Percentiles rank a stretch among this genome's conserved stretches.
Evolutionary conservation across 2,329 filamentous ascomycete genomes (phyloP).

Genomic region (Fusarium torulosum): DNA sequence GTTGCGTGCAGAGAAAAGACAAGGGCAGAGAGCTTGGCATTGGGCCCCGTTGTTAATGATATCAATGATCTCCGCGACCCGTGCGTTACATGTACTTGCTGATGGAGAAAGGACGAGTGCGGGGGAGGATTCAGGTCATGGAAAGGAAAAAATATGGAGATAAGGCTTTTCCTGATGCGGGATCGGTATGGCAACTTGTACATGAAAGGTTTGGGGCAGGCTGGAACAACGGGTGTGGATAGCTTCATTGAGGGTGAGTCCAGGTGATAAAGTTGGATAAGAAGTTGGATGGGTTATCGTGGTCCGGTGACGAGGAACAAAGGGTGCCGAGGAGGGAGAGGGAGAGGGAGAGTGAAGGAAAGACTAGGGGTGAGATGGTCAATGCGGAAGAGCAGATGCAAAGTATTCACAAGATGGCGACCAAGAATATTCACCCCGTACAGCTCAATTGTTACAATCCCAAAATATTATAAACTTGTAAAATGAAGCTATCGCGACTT

Average conservation of each 20-base stretch:
- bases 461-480: neutral
- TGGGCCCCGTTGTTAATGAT: slow-evolving; percentile 11
- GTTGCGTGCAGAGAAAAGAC: slow-evolving; percentile 31
- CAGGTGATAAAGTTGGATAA: slow-evolving; percentile 13
- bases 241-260: slow-evolving; percentile 20
- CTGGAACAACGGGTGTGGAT: slow-evolving; percentile 26
- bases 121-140: too few species aligned
- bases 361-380: slow-evolving; percentile 10
- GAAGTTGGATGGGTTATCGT: neutral
- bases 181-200: slow-evolving; percentile 37
- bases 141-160: slow-evolving; percentile 17
- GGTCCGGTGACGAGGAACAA: slow-evolving; percentile 19
- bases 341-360: neutral
- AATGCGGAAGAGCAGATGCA: neutral
- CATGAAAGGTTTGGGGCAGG: slow-evolving; percentile 34
- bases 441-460: neutral
- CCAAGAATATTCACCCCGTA: neutral
- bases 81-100: slow-evolving; percentile 1
- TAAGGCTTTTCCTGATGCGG: slow-evolving; percentile 38
- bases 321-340: neutral
- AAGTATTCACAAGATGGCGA: neutral
- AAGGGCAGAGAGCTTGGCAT: too few species aligned
- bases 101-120: slow-evolving; percentile 24
- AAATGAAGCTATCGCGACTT: slow-evolving; percentile 23
- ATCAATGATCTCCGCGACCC: slow-evolving; percentile 29